Base-by-base conservation (phyloP, 306 rosid species). In the Corylus avellana region DNA sequence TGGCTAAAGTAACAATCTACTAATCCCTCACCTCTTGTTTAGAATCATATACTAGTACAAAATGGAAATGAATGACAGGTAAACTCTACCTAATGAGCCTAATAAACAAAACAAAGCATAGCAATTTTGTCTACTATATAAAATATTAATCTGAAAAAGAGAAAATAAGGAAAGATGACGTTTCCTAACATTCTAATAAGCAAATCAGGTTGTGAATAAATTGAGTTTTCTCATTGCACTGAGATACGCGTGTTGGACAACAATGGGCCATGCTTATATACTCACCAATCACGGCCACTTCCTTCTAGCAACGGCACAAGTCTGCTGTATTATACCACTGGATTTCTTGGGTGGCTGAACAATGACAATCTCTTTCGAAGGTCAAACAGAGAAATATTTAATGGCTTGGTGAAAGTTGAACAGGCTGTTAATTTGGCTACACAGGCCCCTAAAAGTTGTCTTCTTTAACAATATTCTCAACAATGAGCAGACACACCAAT, bases 21-120 rank as follows among this genome's bases (percentile, higher is more conserved):
- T 17, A 18, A 68, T 67, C 72, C 46, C 18, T 18, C 50, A 67
- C 13, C 50, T 8, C 72, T 18, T 10, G 7, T 10, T 68, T 42
- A 67, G 42, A 39, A 18, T 10, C 5, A 4, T 17, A 11, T 4
- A n/a, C 39, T 10, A 39, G 18, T 68, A 17, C 44, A 8, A 47
- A 74, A 56, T 39, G 37, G 58, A 74, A 39, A 35, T 4, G 13
- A 39, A 42, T 2, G 37, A 42, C 12, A n/a, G 25, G 42, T 12
- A 42, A 71, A 0, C 17, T 66, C 18, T 63, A 84, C 69, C 81
- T 71, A 76, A 63, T 11, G 67, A 22, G 12, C 48, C 32, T 14
- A 64, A 49, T 8, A 44, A 53, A 18, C n/a, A 74, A 35, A 78
- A 42, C 53, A 29, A 8, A 46, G 11, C 13, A 54, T 11, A 71